phyloP scores from a whole-genome alignment of 2,329 filamentous ascomycete genomes.

The Colletotrichum filicis region DNA sequence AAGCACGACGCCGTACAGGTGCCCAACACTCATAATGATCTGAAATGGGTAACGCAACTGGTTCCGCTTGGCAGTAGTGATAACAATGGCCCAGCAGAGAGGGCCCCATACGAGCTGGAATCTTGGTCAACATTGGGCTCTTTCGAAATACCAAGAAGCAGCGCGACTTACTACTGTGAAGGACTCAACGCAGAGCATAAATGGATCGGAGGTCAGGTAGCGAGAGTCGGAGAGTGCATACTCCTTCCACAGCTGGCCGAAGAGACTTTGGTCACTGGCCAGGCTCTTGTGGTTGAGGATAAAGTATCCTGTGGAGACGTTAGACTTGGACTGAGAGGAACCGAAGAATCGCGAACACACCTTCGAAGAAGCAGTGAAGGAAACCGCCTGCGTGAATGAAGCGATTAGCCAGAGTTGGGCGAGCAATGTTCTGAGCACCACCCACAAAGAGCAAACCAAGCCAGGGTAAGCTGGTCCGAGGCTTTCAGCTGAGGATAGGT shows the following conservation, averaged over 20 bases:
- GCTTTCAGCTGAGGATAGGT: slow-evolving; percentile 44
- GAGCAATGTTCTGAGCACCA: slow-evolving; percentile 8
- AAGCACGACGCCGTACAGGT: slow-evolving; percentile 70
- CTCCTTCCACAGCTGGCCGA: slow-evolving; percentile 93
- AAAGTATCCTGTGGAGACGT: slow-evolving; percentile 71
- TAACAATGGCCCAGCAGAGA: slow-evolving; percentile 61
- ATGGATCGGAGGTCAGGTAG: slow-evolving; percentile 83
- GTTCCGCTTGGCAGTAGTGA: slow-evolving; percentile 55
- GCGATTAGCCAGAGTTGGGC: slow-evolving; percentile 26
- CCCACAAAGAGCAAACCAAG: slow-evolving; percentile 68
- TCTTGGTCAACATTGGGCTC: neutral
- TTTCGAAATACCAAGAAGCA: neutral
- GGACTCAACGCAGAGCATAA: slow-evolving; percentile 88
- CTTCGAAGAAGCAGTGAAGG: slow-evolving; percentile 86
- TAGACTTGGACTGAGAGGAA: neutral
- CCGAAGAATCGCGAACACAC: slow-evolving; percentile 47
- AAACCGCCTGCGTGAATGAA: slow-evolving; percentile 62
- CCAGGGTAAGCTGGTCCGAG: slow-evolving; percentile 56
- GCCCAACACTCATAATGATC: slow-evolving; percentile 60
- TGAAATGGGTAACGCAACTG: slow-evolving; percentile 63
- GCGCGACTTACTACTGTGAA: slow-evolving; percentile 75
- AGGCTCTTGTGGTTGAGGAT: slow-evolving; percentile 75
- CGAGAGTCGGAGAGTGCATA: slow-evolving; percentile 89
- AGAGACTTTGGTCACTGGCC: slow-evolving; percentile 75
- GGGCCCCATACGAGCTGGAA: slow-evolving; percentile 66